These are phyloP conservation scores for Xylogone sp. DNA, from an alignment of 2,329 filamentous ascomycete genomes.

Conservation along the genomic window DNA sequence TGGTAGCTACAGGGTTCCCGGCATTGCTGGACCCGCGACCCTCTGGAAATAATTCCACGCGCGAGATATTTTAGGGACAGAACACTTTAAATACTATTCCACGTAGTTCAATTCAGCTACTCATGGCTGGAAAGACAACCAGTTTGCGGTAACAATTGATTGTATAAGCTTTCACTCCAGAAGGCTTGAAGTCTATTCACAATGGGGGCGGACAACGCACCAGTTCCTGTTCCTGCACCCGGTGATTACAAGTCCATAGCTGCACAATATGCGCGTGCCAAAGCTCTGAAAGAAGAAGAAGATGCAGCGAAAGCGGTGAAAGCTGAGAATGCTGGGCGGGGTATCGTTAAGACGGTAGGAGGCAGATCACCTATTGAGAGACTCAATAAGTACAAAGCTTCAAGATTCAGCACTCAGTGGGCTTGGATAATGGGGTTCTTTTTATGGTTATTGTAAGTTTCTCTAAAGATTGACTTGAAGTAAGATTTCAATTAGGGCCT, in stretches of 20 bases:
- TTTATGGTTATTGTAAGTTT: constrained; percentile 28
- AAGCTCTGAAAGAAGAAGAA: constrained; percentile 23
- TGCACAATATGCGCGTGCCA: constrained; percentile 27
- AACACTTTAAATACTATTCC: background rate
- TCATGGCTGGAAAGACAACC: background rate
- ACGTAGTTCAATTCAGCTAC: background rate
- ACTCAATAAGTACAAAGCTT: constrained; percentile 23
- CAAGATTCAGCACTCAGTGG: constrained; percentile 24
- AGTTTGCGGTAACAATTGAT: background rate
- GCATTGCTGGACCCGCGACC: background rate
- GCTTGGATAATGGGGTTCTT: constrained; percentile 25
- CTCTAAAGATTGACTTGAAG: background rate
- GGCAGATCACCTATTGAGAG: constrained; percentile 19
- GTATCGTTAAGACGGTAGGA: background rate
- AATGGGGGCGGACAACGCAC: constrained; percentile 16
- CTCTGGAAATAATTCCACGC: background rate
- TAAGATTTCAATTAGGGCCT: background rate
- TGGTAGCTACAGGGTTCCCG: background rate
- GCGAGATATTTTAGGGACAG: too few species aligned
- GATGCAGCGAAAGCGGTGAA: constrained; percentile 14
- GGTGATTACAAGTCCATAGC: constrained; percentile 25
- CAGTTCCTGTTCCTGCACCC: constrained; percentile 21
- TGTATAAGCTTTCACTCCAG: background rate
- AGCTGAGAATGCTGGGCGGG: constrained; percentile 4
- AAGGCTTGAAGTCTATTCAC: background rate